Percentiles rank a stretch among this genome's conserved stretches.
These are phyloP conservation scores for Drosera spatulata DNA, from an alignment of 179 eudicot genomes.

Conservation along the genomic window DNA sequence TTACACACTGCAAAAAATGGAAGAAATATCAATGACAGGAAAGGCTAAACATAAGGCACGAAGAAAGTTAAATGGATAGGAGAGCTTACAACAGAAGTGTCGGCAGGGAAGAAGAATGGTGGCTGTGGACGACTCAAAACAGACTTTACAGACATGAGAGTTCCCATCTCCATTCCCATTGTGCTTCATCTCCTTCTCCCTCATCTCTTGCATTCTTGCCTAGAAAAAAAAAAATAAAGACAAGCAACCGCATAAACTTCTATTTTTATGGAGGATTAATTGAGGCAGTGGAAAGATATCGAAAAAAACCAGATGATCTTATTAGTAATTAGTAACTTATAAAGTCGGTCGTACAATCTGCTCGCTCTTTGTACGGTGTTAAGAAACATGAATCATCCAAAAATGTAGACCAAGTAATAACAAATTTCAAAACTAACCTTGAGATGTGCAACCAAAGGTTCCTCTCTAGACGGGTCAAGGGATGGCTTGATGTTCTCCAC, in stretches of 20 bases:
- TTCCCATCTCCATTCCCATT: constrained; percentile 56
- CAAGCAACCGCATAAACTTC: no score
- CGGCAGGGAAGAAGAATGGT: constrained; percentile 98
- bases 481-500: constrained; percentile 24
- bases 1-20: constrained; percentile 69
- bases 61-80: neutral
- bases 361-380: no score
- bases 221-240: no score
- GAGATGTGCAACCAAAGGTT: constrained; percentile 80
- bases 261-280: no score
- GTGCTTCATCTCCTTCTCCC: constrained; percentile 69
- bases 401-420: neutral
- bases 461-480: constrained; percentile 34
- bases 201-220: constrained; percentile 99
- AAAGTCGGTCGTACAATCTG: no score
- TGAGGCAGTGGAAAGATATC: no score
- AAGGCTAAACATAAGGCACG: neutral
- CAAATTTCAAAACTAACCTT: constrained; percentile 31
- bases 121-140: constrained; percentile 79
- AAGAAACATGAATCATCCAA: neutral
- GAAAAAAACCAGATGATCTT: no score
- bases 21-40: neutral
- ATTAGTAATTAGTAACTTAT: no score
- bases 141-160: constrained; percentile 94
- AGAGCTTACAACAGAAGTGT: constrained; percentile 76